Evolutionary conservation across 179 eudicot genomes (phyloP), one percentile per base, ranked within the genome.

Genomic region (Corrigiola litoralis): DNA sequence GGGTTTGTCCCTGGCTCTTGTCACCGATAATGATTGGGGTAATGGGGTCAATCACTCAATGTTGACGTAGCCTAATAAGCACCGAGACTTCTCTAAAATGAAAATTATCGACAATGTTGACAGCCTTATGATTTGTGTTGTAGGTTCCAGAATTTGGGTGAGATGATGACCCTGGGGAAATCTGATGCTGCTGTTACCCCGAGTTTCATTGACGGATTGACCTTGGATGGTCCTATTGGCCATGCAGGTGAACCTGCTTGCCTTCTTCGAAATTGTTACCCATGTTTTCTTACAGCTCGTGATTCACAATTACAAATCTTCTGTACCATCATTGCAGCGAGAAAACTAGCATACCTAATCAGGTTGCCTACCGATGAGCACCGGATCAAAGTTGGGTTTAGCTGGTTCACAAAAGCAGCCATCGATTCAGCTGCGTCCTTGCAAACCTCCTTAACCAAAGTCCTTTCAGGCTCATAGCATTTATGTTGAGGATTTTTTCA

Each of bases 81-180:
- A n/a, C n/a, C n/a, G n/a, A n/a, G n/a, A n/a, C n/a, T n/a, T n/a
- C n/a, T n/a, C n/a, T n/a, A n/a, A n/a, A n/a, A n/a, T n/a, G n/a
- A n/a, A n/a, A n/a, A n/a, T n/a, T n/a, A n/a, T n/a, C n/a, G n/a
- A n/a, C n/a, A n/a, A n/a, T 27, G 27, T 41, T 66, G 50, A 46
- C 46, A 23, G 46, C 50, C 42, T 46, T 13, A 37, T 31, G 14
- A 12, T 24, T 57, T 45, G n/a, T n/a, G 17, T 67, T 61, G 31
- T 73, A 87, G 99, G 84, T 94, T 83, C 55, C 99, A 90, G 69
- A 88, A 90, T 71, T 75, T 94, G 66, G 99, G 99, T 50, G 99
- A 94, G 86, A 94, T 94, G 99, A 88, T 94, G 97, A 85, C 83
- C 64, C 77, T 94, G 47, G 99, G 99, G 71, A 90, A 82, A 70